Evolutionary conservation across 1,284 basidiomycete species (phyloP), one percentile per base, ranked within the genome.

Genomic region (Inonotus hispidus): DNA sequence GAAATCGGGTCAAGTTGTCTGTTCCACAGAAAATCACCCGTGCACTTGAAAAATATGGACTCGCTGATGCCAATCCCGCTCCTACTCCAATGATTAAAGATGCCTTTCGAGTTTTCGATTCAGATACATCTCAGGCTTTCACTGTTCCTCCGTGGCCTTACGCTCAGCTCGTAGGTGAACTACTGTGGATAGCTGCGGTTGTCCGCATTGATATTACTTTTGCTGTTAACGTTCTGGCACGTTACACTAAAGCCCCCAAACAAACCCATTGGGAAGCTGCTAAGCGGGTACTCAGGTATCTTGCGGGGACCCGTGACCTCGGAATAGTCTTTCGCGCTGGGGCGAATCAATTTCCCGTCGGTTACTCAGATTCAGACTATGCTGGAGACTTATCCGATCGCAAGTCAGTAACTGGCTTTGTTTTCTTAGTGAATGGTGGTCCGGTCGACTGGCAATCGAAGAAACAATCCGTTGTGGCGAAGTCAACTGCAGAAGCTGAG

Each of bases 201-300:
- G 71, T 71, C 0, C 62, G 71, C 2, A 71, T 72, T 1, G 71
- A 77, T 50, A 56, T 76, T 7, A 62, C 71, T 0, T 72, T 66
- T 47, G 64, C 73, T 0, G 69, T 74, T 2, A 66, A 69, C 14
- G 49, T 69, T 0, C 66, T 76, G 0, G 64, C 67, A 7, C 64
- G 69, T 1, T 73, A 69, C 55, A 58, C 62, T 1, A 49, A 63
- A 0, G 71, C 72, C 39, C 73, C 72, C 6, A 66, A 70, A 0
- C 65, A 60, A 1, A 60, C 60, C 1, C 74, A 76, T 29, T 73
- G 71, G 69, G 64, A 64, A 0, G 71, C 70, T 0, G 56, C 71
- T 14, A 64, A 71, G 19, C 71, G 73, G 35, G 64, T 73, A 1
- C 45, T 76, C 0, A 60, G 64, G 1, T 77, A 77, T 59, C 56